Evolutionary conservation across 805 yeast species (phyloP).

Genomic region (Monosporozyma unispora): DNA sequence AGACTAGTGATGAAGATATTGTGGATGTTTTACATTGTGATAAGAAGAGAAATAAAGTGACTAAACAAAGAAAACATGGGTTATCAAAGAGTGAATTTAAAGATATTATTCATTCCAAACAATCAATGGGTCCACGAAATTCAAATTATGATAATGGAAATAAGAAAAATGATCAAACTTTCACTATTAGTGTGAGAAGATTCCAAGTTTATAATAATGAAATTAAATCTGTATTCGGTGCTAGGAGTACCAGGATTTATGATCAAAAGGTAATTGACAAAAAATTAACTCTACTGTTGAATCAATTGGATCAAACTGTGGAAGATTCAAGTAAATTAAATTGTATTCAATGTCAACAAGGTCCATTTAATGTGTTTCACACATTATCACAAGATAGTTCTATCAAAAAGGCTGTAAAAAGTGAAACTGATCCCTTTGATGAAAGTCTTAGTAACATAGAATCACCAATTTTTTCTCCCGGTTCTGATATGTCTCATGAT

Average conservation of each 20-base stretch:
- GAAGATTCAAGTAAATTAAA: conserved; percentile 1
- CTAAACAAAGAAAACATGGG: background rate
- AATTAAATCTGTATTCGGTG: conserved; percentile 19
- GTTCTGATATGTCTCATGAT: background rate
- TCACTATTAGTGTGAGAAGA: conserved; percentile 26
- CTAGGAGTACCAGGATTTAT: conserved; percentile 6
- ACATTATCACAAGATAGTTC: background rate
- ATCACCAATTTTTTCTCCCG: background rate
- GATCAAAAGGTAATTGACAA: conserved; percentile 19
- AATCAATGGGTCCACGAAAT: background rate
- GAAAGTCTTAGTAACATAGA: background rate
- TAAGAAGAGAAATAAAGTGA: background rate
- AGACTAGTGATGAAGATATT: background rate
- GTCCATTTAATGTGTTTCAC: conserved; percentile 11
- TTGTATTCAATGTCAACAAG: conserved; percentile 5
- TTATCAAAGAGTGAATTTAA: conserved; percentile 16
- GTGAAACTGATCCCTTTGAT: too few species aligned
- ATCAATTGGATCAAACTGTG: conserved; percentile 6
- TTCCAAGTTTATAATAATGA: conserved; percentile 25
- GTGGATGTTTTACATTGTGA: background rate
- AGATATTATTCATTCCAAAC: conserved; percentile 12
- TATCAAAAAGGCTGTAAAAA: background rate
- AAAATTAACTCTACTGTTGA: conserved; percentile 12
- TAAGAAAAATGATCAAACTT: conserved; percentile 7
- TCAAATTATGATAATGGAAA: background rate